A percentile compares a stretch with the other conserved stretches of the same genome.
Evolutionary conservation across 208 protist species (phyloP).

Genomic region (Naegleria lovaniensis): DNA sequence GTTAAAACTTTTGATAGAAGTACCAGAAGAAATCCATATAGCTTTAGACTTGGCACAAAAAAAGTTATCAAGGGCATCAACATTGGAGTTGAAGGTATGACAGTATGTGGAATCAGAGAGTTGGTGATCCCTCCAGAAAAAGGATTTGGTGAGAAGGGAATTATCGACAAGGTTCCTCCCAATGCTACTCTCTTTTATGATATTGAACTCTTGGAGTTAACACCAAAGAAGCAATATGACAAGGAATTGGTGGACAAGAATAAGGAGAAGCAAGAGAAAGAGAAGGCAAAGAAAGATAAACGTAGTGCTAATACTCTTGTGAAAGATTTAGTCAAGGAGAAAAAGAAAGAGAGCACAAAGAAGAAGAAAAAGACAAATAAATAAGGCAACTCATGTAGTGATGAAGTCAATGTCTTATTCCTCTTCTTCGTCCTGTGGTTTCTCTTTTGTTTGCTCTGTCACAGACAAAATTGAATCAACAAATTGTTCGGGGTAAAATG

Average conservation of each 20-base stretch:
- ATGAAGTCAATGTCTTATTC: background rate
- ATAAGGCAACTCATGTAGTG: background rate
- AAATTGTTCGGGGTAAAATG: constrained; percentile 11
- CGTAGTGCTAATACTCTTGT: background rate
- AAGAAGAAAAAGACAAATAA: background rate
- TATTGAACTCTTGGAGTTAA: background rate
- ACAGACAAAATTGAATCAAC: constrained; percentile 13
- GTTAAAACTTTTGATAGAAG: constrained; percentile 6
- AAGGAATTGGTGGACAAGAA: background rate
- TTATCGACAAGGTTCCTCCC: constrained; percentile 3
- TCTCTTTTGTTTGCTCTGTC: background rate
- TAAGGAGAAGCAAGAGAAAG: constrained; percentile 3
- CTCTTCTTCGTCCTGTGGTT: background rate
- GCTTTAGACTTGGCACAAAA: background rate
- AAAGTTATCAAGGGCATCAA: constrained; percentile 26
- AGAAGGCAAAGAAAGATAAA: background rate
- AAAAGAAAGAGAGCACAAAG: background rate
- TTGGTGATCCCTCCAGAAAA: constrained; percentile 2
- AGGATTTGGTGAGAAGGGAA: constrained; percentile 4
- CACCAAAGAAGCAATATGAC: constrained; percentile 15
- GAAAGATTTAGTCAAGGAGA: background rate
- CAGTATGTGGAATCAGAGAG: background rate
- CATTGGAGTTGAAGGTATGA: constrained; percentile 26
- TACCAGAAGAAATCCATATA: background rate
- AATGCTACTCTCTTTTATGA: constrained; percentile 20